These are phyloP conservation scores for Capsella bursapastoris DNA, from an alignment of 345 rosid species.

Conservation along the genomic window DNA sequence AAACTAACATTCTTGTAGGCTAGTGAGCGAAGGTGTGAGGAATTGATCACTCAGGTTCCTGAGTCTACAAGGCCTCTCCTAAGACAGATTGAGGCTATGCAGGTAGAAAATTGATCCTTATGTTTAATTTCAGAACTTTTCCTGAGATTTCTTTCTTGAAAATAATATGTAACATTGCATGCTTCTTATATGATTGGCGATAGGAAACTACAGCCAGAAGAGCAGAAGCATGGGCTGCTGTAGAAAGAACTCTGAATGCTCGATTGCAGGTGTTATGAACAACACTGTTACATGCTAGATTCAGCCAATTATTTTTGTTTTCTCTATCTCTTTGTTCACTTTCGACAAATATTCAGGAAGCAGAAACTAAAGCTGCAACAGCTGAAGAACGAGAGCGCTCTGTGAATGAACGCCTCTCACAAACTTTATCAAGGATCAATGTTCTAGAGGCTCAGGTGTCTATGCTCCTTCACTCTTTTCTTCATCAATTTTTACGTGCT, in stretches of 20 bases:
- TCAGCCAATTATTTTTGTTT: conserved; percentile 1
- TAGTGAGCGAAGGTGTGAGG: conserved; percentile 99
- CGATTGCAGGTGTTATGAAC: conserved; percentile 76
- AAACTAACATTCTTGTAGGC: conserved; percentile 56
- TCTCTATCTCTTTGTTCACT: conserved; percentile 18
- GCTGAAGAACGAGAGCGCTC: conserved; percentile 96
- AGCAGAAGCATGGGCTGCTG: conserved; percentile 97
- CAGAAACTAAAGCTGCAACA: conserved; percentile 86
- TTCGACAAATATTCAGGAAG: conserved; percentile 64
- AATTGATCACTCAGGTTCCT: conserved; percentile 95
- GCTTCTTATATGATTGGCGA: conserved; percentile 37
- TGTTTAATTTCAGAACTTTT: conserved; percentile 2
- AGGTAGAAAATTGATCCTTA: conserved; percentile 54
- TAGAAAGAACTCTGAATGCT: conserved; percentile 86
- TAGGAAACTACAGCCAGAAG: conserved; percentile 92
- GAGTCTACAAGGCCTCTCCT: conserved; percentile 98
- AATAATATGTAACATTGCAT: conserved; percentile 17
- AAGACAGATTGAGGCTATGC: conserved; percentile 98
- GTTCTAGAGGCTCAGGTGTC: conserved; percentile 98
- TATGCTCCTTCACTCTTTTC: conserved; percentile 25
- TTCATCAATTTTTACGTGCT: conserved; percentile 21
- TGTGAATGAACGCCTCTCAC: conserved; percentile 90
- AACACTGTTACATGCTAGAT: conserved; percentile 27
- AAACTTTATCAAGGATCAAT: conserved; percentile 89
- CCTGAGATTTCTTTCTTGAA: conserved; percentile 13